These are phyloP conservation scores for Prinsepia uniflora DNA, from an alignment of 306 rosid species.

Conservation along the genomic window DNA sequence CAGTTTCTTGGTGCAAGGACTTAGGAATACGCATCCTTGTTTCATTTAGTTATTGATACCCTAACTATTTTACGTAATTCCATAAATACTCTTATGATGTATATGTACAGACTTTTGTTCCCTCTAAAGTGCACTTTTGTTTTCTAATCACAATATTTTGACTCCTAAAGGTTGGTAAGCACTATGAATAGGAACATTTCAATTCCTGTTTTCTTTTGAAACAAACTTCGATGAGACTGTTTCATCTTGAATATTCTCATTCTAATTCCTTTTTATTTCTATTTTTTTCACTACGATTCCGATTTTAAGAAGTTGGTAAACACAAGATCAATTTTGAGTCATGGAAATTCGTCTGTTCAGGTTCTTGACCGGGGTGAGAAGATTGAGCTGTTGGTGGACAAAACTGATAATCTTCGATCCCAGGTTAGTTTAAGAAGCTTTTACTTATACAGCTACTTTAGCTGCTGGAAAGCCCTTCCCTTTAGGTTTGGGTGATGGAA, in stretches of 20 bases:
- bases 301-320: neutral
- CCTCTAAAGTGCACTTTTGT: neutral
- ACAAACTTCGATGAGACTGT: neutral
- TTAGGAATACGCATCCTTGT: no score
- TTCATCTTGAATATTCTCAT: neutral
- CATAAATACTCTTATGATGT: neutral
- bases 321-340: neutral
- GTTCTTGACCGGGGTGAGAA: slow-evolving; percentile 98
- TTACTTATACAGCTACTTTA: neutral
- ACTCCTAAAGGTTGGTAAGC: neutral
- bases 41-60: no score
- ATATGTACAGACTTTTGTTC: neutral
- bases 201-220: neutral
- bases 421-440: slow-evolving; percentile 48
- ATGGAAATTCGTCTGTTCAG: slow-evolving; percentile 32
- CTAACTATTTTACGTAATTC: neutral
- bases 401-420: slow-evolving; percentile 94
- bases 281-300: neutral
- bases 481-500: neutral
- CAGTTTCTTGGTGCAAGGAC: no score
- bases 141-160: neutral
- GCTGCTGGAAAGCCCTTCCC: neutral
- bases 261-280: neutral
- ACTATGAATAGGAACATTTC: neutral
- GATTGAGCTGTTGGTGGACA: slow-evolving; percentile 87